A percentile compares a stretch with the other conserved stretches of the same genome.
These are phyloP conservation scores for Globisporangium heterothallicum DNA, from an alignment of 352 stramenopile species.

Conservation along the genomic window DNA sequence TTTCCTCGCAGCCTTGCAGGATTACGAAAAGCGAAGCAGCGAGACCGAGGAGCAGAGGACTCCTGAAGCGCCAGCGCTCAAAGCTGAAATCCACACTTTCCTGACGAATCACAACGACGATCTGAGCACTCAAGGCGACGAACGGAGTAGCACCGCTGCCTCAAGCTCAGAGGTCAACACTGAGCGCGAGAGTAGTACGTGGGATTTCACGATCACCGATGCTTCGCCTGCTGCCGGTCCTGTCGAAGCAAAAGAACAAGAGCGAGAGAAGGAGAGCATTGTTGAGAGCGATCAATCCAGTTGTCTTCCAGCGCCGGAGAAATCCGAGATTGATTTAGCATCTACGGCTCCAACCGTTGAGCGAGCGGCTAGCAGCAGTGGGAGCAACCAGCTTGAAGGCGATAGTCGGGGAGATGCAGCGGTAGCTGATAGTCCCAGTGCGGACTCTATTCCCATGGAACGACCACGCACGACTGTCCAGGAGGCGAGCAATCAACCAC, in stretches of 20 bases:
- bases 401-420: no score
- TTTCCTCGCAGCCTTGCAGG: conserved; percentile 23
- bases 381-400: no score
- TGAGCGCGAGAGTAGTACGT: not conserved
- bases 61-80: not conserved
- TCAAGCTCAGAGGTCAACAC: not conserved
- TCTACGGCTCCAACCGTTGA: no score
- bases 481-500: not conserved
- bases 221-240: not conserved
- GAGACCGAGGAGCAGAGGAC: not conserved
- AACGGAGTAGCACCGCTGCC: not conserved
- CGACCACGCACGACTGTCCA: no score
- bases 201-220: conserved; percentile 6
- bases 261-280: not conserved
- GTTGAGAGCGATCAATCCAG: not conserved
- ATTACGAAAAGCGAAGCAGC: not conserved
- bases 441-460: no score
- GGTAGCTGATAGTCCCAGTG: no score
- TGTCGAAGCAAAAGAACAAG: not conserved
- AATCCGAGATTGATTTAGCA: no score
- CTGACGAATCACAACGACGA: not conserved
- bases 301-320: no score
- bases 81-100: conserved; percentile 2
- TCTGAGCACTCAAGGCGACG: not conserved
- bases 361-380: no score